Evolutionary conservation across 75 land plant genomes (phyloP), one percentile per base, ranked within the genome.

Genomic region (Picea glauca): DNA sequence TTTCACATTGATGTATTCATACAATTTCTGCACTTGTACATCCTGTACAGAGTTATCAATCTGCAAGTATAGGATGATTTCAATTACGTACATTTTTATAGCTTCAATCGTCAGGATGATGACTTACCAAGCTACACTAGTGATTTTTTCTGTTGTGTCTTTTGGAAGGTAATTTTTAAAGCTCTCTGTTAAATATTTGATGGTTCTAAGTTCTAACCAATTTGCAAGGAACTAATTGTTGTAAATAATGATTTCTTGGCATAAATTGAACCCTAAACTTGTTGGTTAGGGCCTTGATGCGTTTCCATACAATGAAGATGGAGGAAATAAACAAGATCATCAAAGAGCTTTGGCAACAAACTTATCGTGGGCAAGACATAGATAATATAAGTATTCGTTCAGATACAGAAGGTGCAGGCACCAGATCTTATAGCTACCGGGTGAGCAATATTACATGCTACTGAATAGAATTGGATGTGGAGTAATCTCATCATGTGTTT

Each of bases 281-380:
- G 74, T 70, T 70, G 60, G 26, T 75, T 76, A 96, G 99, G 81
- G 99, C 99, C 50, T 87, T 96, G 56, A 92, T 96, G 99, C 91
- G 98, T 35, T 96, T 96, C 85, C 99, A 96, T 70, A 78, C 99
- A 60, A 90, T 96, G 98, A 96, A 96, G 84, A 96, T 96, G 99
- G 99, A 96, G 81, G 99, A 96, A 84, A 96, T 96, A 78, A 96
- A 96, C 74, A 96, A 96, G 64, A 94, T 94, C 32, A 92, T 96
- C 30, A 87, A 91, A 83, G 99, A 96, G 78, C 79, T 96, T 56
- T 96, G 99, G 99, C 99, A 96, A 76, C 99, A 96, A 76, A 96
- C 99, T 26, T 96, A 96, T 83, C 82, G 96, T 31, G 99, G 99
- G 50, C 99, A 96, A 62, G 99, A 96, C 66, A 94, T 96, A 72